Conservation (phyloP, 2,329 filamentous ascomycete species). For the Apiospora malaysiana region DNA sequence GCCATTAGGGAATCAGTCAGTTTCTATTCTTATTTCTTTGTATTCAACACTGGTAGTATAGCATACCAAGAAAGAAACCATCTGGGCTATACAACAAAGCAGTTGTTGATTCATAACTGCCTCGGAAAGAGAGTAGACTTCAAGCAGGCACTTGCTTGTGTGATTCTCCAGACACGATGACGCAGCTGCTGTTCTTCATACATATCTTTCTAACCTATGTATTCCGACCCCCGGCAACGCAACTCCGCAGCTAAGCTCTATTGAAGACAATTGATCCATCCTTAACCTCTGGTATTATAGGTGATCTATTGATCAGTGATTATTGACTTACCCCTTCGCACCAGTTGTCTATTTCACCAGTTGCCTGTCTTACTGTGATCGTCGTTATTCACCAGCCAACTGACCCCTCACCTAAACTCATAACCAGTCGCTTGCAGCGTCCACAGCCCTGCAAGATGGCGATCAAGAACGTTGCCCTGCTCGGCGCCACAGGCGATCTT, state of each 20-base stretch:
- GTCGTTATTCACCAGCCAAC: no score
- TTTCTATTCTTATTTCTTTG: no score
- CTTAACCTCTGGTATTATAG: background rate
- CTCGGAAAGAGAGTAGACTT: no score
- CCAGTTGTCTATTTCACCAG: background rate
- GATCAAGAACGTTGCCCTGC: slow-evolving; percentile 43
- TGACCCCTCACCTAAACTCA: background rate
- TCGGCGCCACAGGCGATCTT: slow-evolving; percentile 46
- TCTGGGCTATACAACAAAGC: background rate
- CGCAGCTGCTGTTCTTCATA: background rate
- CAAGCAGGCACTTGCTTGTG: background rate
- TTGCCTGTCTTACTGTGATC: background rate
- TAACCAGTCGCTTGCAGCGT: no score
- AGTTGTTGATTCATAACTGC: no score
- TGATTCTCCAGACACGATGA: background rate
- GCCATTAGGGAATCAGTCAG: no score
- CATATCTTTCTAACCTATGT: no score
- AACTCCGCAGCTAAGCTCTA: background rate
- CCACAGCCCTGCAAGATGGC: slow-evolving; percentile 32
- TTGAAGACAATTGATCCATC: background rate
- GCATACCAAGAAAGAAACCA: no score
- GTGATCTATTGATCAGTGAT: background rate
- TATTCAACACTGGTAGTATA: no score
- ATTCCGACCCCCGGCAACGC: background rate
- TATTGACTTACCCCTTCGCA: no score